phyloP scores from a whole-genome alignment of 1,139 yeast genomes.

The Debaryomyces udenii region DNA sequence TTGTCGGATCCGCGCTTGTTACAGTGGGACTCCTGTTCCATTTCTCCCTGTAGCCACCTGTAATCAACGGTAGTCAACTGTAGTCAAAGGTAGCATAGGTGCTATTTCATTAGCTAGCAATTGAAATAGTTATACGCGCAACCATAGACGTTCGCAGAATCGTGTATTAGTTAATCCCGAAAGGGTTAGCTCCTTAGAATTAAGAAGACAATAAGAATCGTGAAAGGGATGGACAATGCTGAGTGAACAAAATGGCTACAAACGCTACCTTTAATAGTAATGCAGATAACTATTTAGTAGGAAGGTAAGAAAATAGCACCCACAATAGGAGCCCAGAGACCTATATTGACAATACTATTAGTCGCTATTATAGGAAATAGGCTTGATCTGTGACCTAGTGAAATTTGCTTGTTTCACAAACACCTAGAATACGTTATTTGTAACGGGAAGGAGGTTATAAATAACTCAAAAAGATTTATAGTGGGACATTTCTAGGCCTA shows the following conservation, averaged over 20 bases:
- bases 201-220: background rate
- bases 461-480: too few species aligned
- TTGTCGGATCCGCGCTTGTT: too few species aligned
- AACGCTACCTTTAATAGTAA: conserved; percentile 8
- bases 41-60: too few species aligned
- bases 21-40: too few species aligned
- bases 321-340: background rate
- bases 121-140: too few species aligned
- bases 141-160: background rate
- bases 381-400: background rate
- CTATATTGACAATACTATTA: background rate
- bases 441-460: too few species aligned
- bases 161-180: conserved; percentile 2
- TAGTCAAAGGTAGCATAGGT: too few species aligned
- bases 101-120: too few species aligned
- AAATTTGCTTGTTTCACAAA: background rate
- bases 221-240: conserved; percentile 6
- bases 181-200: conserved; percentile 1
- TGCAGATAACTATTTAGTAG: conserved; percentile 4
- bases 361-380: background rate
- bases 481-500: too few species aligned
- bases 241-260: conserved; percentile 4
- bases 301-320: background rate
- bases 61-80: too few species aligned
- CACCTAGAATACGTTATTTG: background rate